Evolutionary conservation across 495 filamentous ascomycete species (phyloP), one percentile per base, ranked within the genome.

Genomic region (Immersiella caudata): DNA sequence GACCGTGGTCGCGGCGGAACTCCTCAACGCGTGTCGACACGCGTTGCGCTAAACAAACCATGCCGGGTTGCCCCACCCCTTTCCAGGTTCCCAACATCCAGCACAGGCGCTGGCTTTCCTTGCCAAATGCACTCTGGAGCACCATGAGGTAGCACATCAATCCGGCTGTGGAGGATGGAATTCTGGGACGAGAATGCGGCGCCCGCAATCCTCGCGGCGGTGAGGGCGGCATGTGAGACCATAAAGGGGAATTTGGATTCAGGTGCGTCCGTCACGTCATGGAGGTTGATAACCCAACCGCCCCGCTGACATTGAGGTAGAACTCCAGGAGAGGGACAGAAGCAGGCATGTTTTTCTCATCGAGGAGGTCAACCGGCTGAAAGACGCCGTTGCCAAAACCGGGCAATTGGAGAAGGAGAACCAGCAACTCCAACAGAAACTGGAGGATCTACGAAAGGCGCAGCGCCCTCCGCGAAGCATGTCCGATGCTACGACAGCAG

Each of bases 111-210:
- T 7, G 6, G 33, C 26, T 33, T n/a, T n/a, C n/a, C 57, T 35
- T 60, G 56, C 18, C 21, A 2, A 36, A 33, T 60, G 29, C 29
- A 36, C 21, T 27, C 12, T 25, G 11, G 21, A 57, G 26, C 18
- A 27, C 12, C 6, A 57, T 22, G 20, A 27, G 22, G n/a, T 14
- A 33, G 26, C 16, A 25, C 0, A 60, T 36, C 33, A 24, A 46
- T 50, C 49, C 12, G 16, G 0, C 0, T 16, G 2, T 7, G 33
- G 18, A 65, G 24, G 22, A 83, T 80, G 80, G 76, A 75, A 7
- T 76, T 68, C 60, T 83, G 80, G 81, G 68, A 77, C 36, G 61
- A 62, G 46, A 76, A 69, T 26, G 82, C 79, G 36, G 76, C 73
- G 54, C 75, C 76, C 54, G 73, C 73, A 55, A 69, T 84, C 21